A percentile compares a stretch with the other conserved stretches of the same genome.
phyloP scores from a whole-genome alignment of 179 eudicot genomes.

The Amaranthus tricolor region DNA sequence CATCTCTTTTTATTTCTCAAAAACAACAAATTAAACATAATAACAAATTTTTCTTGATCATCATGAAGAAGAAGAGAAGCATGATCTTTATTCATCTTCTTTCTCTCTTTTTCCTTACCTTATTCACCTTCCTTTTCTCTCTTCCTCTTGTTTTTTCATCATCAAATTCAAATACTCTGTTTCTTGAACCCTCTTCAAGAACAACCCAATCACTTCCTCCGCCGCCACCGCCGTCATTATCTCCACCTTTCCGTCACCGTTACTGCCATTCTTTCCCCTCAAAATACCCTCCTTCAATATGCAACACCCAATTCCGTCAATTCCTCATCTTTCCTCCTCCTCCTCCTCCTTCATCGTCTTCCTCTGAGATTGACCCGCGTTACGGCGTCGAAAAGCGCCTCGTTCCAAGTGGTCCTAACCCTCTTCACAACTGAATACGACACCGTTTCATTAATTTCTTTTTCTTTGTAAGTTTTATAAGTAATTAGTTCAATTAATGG shows the following conservation, averaged over 20 bases:
- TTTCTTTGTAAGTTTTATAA: neutral
- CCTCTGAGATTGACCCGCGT: slow-evolving; percentile 54
- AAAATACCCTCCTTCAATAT: slow-evolving; percentile 30
- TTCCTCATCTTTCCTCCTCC: slow-evolving; percentile 19
- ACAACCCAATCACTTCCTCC: neutral
- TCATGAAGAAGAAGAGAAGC: neutral
- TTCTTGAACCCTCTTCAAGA: slow-evolving; percentile 22
- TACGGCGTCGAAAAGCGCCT: slow-evolving; percentile 76
- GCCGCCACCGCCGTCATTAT: slow-evolving; percentile 6
- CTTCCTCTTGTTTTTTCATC: neutral
- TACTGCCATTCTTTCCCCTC: slow-evolving; percentile 15
- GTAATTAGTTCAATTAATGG: slow-evolving; percentile 20
- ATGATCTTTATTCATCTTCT: slow-evolving; percentile 9
- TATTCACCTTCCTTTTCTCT: neutral
- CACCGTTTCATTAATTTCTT: neutral
- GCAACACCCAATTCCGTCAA: slow-evolving; percentile 28
- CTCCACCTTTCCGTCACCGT: slow-evolving; percentile 15
- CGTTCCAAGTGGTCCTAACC: slow-evolving; percentile 90
- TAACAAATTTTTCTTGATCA: neutral
- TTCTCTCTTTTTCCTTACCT: neutral
- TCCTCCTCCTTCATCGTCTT: slow-evolving; percentile 21
- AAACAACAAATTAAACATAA: neutral
- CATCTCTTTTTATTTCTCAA: slow-evolving; percentile 1
- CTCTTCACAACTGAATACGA: slow-evolving; percentile 59
- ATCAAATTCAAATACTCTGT: slow-evolving; percentile 15